Conservation (phyloP, 352 stramenopile species). For the Lagenidium giganteum region DNA sequence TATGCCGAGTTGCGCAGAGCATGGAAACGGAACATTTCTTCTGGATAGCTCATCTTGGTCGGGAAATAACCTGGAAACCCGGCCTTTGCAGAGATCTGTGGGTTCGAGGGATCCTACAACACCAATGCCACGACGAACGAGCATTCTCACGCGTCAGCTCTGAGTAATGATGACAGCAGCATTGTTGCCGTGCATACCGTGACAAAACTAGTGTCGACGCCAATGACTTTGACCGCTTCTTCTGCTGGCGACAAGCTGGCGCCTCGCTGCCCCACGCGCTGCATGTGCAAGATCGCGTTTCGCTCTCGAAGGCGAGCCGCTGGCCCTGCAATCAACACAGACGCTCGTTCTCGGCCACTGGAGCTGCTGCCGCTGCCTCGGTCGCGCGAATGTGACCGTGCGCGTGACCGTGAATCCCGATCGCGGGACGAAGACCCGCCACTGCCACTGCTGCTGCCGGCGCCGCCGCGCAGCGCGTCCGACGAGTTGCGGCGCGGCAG, state of each 20-base stretch:
- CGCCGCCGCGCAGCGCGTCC: slow-evolving; percentile 15
- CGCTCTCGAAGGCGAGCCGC: slow-evolving; percentile 51
- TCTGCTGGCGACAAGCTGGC: slow-evolving; percentile 41
- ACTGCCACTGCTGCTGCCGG: too few relatives aligned
- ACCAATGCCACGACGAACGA: background rate
- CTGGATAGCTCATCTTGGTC: slow-evolving; percentile 64
- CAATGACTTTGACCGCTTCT: slow-evolving; percentile 49
- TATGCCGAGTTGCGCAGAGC: slow-evolving; percentile 66
- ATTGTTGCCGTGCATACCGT: slow-evolving; percentile 34
- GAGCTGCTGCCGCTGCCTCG: slow-evolving; percentile 23
- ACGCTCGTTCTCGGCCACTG: slow-evolving; percentile 7
- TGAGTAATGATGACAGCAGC: background rate
- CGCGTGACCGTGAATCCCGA: slow-evolving; percentile 14
- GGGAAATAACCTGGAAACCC: slow-evolving; percentile 67
- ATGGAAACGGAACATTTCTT: slow-evolving; percentile 81
- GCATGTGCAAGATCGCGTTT: slow-evolving; percentile 76
- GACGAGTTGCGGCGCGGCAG: slow-evolving; percentile 49
- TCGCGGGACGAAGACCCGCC: too few relatives aligned
- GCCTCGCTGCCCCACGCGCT: slow-evolving; percentile 44
- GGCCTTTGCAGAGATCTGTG: slow-evolving; percentile 66
- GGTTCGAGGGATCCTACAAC: slow-evolving; percentile 51
- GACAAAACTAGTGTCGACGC: slow-evolving; percentile 66
- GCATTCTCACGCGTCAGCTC: slow-evolving; percentile 2
- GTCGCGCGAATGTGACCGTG: slow-evolving; percentile 9
- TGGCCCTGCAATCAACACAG: too few relatives aligned